Evolutionary conservation across 495 filamentous ascomycete species (phyloP).

Genomic region (Aspergillus nanangensis): DNA sequence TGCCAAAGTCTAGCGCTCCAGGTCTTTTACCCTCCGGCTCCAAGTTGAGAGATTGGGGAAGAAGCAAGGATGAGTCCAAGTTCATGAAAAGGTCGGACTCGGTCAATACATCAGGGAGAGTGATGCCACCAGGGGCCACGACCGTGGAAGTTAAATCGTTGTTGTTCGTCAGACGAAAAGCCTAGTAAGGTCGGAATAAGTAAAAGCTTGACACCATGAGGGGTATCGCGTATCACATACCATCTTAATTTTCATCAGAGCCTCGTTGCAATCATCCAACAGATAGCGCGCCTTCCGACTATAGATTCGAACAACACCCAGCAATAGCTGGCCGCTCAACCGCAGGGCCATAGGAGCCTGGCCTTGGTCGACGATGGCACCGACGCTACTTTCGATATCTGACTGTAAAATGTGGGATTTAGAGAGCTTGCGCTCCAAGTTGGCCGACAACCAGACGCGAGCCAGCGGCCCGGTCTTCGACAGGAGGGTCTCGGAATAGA

Average conservation of each 20-base stretch:
- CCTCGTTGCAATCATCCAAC: constrained; percentile 95
- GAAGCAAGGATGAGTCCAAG: constrained; percentile 68
- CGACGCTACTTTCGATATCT: constrained; percentile 87
- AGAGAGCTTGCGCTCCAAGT: constrained; percentile 93
- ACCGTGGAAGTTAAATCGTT: constrained; percentile 72
- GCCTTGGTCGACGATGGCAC: constrained; percentile 87
- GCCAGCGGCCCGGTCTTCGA: constrained; percentile 96
- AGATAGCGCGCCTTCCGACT: constrained; percentile 95
- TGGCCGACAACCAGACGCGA: constrained; percentile 96
- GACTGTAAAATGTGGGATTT: constrained; percentile 91
- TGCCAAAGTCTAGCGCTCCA: constrained; percentile 49
- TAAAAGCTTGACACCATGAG: background rate
- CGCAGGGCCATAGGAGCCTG: constrained; percentile 94
- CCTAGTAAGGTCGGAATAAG: constrained; percentile 46
- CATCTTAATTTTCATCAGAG: constrained; percentile 97
- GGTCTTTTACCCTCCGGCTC: constrained; percentile 57
- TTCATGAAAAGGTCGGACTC: constrained; percentile 79
- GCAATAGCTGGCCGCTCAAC: constrained; percentile 85
- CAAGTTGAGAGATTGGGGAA: constrained; percentile 60
- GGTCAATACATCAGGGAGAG: constrained; percentile 83
- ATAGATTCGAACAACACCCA: constrained; percentile 96
- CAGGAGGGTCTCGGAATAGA: constrained; percentile 94
- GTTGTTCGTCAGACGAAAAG: constrained; percentile 73
- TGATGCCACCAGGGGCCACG: constrained; percentile 63
- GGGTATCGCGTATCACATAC: constrained; percentile 45